Percentiles rank a stretch among this genome's conserved stretches.
phyloP scores from a whole-genome alignment of 345 rosid species.

The Gynandropsis gynandra region DNA sequence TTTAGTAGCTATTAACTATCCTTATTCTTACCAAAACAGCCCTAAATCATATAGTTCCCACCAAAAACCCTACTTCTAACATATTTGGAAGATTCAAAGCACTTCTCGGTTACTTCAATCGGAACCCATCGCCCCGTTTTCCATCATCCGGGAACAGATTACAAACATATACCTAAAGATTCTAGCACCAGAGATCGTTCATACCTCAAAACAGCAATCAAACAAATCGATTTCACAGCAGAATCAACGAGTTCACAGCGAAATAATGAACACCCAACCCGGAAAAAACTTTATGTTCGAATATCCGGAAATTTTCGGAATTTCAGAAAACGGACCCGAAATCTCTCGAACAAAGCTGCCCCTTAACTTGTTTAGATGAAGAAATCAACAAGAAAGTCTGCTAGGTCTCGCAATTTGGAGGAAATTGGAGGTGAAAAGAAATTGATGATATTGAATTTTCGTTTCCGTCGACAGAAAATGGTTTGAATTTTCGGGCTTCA shows the following conservation, averaged over 20 bases:
- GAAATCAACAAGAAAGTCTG: no score
- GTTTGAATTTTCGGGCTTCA: constrained; percentile 19
- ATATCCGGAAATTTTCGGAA: no score
- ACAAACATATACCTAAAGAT: neutral
- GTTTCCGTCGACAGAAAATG: constrained; percentile 22
- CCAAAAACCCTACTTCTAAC: constrained; percentile 3
- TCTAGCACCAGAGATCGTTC: constrained; percentile 10
- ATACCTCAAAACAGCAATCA: constrained; percentile 5
- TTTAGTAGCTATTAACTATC: neutral
- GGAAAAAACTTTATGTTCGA: neutral
- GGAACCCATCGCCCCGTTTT: neutral
- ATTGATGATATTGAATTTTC: neutral
- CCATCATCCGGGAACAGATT: neutral
- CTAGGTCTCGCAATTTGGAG: no score
- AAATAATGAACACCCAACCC: neutral
- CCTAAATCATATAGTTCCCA: constrained; percentile 4
- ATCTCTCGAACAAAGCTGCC: no score
- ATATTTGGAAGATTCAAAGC: constrained; percentile 10
- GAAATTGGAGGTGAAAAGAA: no score
- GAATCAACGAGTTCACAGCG: constrained; percentile 2
- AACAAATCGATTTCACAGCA: constrained; percentile 2
- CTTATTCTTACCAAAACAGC: constrained; percentile 1
- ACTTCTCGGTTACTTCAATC: constrained; percentile 6
- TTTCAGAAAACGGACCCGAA: no score
- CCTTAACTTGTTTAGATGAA: no score